phyloP scores from a whole-genome alignment of 208 protist species.

The Plasmodiophora brassicae region DNA sequence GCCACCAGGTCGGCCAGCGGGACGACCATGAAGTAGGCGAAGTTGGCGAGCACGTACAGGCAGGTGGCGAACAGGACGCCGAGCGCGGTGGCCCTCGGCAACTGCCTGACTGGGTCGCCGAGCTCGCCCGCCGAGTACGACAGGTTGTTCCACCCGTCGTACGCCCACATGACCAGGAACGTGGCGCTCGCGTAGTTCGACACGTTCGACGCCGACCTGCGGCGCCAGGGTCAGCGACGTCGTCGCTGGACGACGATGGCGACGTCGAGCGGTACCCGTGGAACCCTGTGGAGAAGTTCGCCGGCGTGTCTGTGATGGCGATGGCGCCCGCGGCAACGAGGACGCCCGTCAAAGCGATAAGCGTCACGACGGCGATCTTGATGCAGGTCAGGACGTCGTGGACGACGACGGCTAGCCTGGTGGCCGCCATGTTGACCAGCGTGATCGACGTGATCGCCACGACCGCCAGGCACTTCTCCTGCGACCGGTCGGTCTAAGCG shows the following conservation, averaged over 20 bases:
- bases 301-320: not conserved
- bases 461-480: not conserved
- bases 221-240: too few relatives aligned
- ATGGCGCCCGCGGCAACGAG: not conserved
- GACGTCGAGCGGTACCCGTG: too few relatives aligned
- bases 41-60: not conserved
- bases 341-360: not conserved
- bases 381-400: not conserved
- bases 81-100: not conserved
- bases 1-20: not conserved
- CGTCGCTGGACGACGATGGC: too few relatives aligned
- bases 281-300: not conserved
- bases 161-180: not conserved
- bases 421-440: not conserved
- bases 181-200: not conserved
- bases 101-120: not conserved
- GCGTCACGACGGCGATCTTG: not conserved
- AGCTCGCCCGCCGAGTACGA: not conserved
- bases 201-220: not conserved
- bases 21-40: not conserved
- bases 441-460: not conserved
- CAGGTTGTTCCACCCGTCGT: not conserved
- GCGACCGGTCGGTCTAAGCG: too few relatives aligned
- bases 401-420: not conserved
- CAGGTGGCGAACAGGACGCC: not conserved